Evolutionary conservation across 345 rosid species (phyloP), one percentile per base, ranked within the genome.

Genomic region (Aquilaria sinensis): DNA sequence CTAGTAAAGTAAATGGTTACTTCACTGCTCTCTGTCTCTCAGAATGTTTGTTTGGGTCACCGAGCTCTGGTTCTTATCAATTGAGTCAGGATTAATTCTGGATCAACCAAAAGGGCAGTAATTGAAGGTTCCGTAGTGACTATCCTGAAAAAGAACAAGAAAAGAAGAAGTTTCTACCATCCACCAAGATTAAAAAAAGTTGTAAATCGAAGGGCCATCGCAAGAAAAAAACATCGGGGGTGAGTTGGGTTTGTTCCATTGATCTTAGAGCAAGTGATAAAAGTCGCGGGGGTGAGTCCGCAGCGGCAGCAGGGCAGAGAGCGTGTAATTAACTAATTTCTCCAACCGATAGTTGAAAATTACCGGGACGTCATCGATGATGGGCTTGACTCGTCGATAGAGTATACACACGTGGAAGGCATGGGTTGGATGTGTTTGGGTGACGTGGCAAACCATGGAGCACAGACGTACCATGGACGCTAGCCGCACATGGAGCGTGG

Each of bases 391-490:
- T 47, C 0, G 30, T 10, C 5, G 0, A 2, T 9, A 10, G 3
- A 14, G 5, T 10, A 16, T 64, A 65, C 67, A 66, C 9, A 68
- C 59, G 54, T 58, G 67, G 71, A 3, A 0, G 3, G 51, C 6
- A 15, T 1, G 9, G 5, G n/a, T 51, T 30, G 68, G 61, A 0
- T 1, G 12, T 31, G 31, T 2, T 4, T 3, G n/a, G 49, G 12
- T 60, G 41, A 66, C 45, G 62, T 32, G 66, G 67, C 41, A 33
- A 12, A 3, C 12, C 43, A 37, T 1, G 30, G 14, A 33, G 55
- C 46, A 13, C 6, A 34, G 66, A 55, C 76, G 72, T 78, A 31
- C 43, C 15, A 55, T 16, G 60, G 67, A 71, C 74, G 79, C 69
- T 51, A 68, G 51, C 66, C 51, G 60, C 75, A 66, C 75, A 64